Percentiles rank a stretch among this genome's conserved stretches.
phyloP scores from a whole-genome alignment of 805 yeast genomes.

The Komagataella phaffii region DNA sequence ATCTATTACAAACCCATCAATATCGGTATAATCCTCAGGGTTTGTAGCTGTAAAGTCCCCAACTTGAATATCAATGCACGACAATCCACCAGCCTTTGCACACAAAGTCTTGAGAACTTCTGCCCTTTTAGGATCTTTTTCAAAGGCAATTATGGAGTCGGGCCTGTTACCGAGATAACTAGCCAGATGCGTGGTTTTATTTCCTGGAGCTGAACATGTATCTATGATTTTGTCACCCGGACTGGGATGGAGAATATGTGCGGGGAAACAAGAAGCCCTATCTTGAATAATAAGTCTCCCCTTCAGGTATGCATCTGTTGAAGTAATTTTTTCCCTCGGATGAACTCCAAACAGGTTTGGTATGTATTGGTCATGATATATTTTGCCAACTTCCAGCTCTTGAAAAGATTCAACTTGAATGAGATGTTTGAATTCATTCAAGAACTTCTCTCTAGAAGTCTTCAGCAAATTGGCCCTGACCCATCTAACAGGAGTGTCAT shows the following conservation, averaged over 20 bases:
- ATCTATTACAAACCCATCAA: conserved; percentile 79
- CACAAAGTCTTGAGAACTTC: conserved; percentile 66
- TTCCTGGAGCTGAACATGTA: conserved; percentile 98
- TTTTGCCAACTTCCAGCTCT: conserved; percentile 34
- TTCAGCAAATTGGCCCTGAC: conserved; percentile 59
- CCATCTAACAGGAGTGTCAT: conserved; percentile 71
- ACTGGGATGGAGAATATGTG: conserved; percentile 55
- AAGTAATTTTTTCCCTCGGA: conserved; percentile 58
- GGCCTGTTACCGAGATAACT: conserved; percentile 34
- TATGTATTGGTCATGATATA: conserved; percentile 62
- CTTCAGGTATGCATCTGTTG: conserved; percentile 50
- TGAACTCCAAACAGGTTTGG: conserved; percentile 74
- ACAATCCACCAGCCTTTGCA: conserved; percentile 52
- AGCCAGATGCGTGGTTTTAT: conserved; percentile 89
- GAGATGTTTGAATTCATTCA: conserved; percentile 23
- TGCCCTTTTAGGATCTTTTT: conserved; percentile 66
- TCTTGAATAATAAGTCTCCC: conserved; percentile 90
- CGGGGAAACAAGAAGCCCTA: conserved; percentile 95
- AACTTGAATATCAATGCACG: conserved; percentile 26
- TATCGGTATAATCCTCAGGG: conserved; percentile 46
- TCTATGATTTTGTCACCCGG: conserved; percentile 64
- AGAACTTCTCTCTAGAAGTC: conserved; percentile 23
- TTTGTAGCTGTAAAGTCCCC: conserved; percentile 51
- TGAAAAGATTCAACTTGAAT: conserved; percentile 28
- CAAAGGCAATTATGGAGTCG: conserved; percentile 65